These are phyloP conservation scores for Tolypocladium endophyticum DNA, from an alignment of 2,329 filamentous ascomycete genomes.

Conservation along the genomic window DNA sequence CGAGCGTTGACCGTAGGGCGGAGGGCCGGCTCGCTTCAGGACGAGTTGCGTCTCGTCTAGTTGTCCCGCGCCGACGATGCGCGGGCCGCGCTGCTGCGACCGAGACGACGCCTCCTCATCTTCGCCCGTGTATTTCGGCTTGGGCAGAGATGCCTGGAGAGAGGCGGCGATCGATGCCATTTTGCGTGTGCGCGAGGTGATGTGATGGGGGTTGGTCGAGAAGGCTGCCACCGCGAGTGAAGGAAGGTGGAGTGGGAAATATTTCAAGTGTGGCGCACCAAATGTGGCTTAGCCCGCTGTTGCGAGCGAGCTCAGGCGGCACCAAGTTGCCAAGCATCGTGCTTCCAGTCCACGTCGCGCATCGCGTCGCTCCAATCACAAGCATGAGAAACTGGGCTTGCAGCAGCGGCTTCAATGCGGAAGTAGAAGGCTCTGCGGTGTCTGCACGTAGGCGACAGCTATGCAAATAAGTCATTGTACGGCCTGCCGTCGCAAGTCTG, in stretches of 20 bases:
- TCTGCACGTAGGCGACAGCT: too few relatives aligned
- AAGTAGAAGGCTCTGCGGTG: neutral
- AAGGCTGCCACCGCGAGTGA: slow-evolving; percentile 1
- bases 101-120: slow-evolving; percentile 69
- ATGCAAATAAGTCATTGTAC: neutral
- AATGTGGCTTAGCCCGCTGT: slow-evolving; percentile 17
- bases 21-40: slow-evolving; percentile 71
- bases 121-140: slow-evolving; percentile 83
- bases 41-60: slow-evolving; percentile 81
- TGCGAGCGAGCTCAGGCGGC: neutral
- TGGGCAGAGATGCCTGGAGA: slow-evolving; percentile 71
- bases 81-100: slow-evolving; percentile 66
- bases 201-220: slow-evolving; percentile 9
- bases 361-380: neutral
- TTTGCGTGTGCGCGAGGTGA: slow-evolving; percentile 7
- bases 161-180: slow-evolving; percentile 63
- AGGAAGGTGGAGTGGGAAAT: slow-evolving; percentile 11
- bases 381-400: neutral
- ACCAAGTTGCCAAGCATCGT: neutral
- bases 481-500: neutral
- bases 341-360: neutral
- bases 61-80: slow-evolving; percentile 69
- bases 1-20: slow-evolving; percentile 74
- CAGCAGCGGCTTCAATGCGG: neutral
- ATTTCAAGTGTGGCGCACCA: slow-evolving; percentile 19